Conservation (phyloP, 1,139 yeast species). For the Hemisphaericaspora subhashii region DNA sequence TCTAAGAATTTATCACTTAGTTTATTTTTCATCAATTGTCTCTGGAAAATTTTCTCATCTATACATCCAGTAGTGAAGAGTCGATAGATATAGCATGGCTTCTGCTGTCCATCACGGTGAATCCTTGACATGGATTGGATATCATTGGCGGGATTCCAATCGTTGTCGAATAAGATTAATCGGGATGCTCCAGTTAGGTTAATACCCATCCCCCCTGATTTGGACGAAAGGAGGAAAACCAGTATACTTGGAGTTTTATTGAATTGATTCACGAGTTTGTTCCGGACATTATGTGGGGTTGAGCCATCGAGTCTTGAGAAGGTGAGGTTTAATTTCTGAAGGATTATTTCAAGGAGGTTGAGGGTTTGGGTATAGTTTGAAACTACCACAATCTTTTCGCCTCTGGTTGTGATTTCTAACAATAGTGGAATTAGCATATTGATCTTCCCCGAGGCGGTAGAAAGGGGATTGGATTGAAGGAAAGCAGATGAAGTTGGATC, state of each 20-base stretch:
- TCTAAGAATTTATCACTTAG: constrained; percentile 79
- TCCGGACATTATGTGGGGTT: constrained; percentile 67
- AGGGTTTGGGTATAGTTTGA: constrained; percentile 89
- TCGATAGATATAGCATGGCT: constrained; percentile 79
- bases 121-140: constrained; percentile 95
- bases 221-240: constrained; percentile 79
- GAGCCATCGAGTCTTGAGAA: constrained; percentile 80
- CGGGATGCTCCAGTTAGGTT: constrained; percentile 91
- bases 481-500: neutral
- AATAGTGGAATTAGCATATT: constrained; percentile 55
- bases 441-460: constrained; percentile 55
- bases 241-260: constrained; percentile 53
- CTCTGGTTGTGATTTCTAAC: constrained; percentile 37
- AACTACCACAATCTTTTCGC: constrained; percentile 79
- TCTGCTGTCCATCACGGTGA: constrained; percentile 88
- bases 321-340: constrained; percentile 50
- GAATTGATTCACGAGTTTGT: constrained; percentile 65
- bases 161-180: constrained; percentile 79
- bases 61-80: constrained; percentile 85
- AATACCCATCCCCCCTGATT: constrained; percentile 93
- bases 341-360: constrained; percentile 65
- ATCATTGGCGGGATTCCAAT: constrained; percentile 94
- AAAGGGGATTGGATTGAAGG: constrained; percentile 15
- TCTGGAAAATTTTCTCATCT: constrained; percentile 91
- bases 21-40: constrained; percentile 86